Base-by-base conservation (phyloP, 176 grass and related monocot species). In the Cenchrus purpureus region DNA sequence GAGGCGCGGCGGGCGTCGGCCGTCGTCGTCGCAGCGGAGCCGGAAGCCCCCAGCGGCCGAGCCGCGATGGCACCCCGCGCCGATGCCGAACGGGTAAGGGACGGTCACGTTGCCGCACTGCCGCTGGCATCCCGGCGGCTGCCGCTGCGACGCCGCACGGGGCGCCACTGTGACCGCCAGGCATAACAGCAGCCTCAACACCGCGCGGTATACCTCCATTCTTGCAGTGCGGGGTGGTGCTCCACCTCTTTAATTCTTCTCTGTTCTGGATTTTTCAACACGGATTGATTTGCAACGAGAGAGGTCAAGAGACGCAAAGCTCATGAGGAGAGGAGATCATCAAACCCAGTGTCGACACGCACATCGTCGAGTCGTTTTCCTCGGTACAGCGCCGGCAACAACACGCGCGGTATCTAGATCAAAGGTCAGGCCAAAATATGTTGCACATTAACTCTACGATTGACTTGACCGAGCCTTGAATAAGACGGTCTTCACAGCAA, bases 21-120 rank as follows among this genome's bases (percentile, higher is more conserved):
- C 15, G 60, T 86, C 83, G 64, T 91, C 67, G 70, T 92, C 73
- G 85, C 93, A 95, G 12, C 25, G 55, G 8, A 95, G 80, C 0
- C 52, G n/a, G 55, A 88, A 92, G 51, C 61, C 76, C 0, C 67
- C 55, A 4, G 34, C 40, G 17, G 32, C 0, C 32, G 4, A 56
- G 56, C 12, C 75, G 60, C 79, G 53, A 90, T 77, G 78, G 84
- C 93, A 92, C 64, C 66, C n/a, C 1, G 62, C 53, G 29, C 84
- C 79, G 56, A 95, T 78, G 11, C 90, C 90, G 61, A 92, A 92
- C 0, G 93, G 93, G 83, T 92, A 92, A 1, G 90, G 88, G 54
- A 95, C 53, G 29, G 73, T 87, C 12, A 92, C 71, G 86, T 89
- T 83, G 49, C 93, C 93, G 79, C 90, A 95, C 54, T 51, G 85